phyloP scores from a whole-genome alignment of 2,329 filamentous ascomycete species.

The Penicillium griseofulvum region DNA sequence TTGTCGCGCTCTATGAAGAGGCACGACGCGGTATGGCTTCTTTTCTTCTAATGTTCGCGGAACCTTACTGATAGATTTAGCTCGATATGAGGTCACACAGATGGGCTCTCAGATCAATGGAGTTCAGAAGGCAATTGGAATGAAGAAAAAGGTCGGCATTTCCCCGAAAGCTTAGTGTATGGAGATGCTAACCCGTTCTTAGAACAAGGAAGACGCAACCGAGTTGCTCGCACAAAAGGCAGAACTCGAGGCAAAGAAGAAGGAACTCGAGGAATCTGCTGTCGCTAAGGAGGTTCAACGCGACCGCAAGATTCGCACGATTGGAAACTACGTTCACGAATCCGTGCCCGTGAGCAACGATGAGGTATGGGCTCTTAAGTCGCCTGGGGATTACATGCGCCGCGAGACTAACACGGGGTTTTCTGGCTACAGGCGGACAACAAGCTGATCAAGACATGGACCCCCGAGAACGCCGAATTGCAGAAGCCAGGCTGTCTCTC shows the following conservation, averaged over 20 bases:
- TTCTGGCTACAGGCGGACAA: slow-evolving; percentile 67
- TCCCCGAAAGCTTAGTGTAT: not conserved
- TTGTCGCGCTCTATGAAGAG: slow-evolving; percentile 83
- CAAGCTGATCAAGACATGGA: slow-evolving; percentile 71
- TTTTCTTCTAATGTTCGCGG: not conserved
- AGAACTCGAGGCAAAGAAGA: slow-evolving; percentile 77
- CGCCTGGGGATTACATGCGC: not conserved
- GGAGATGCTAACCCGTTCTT: slow-evolving; percentile 7
- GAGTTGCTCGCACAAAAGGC: slow-evolving; percentile 76
- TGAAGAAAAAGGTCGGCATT: slow-evolving; percentile 74
- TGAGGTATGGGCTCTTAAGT: slow-evolving; percentile 54
- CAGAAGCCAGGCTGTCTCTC: slow-evolving; percentile 78
- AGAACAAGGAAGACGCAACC: slow-evolving; percentile 82
- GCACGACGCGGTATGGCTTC: slow-evolving; percentile 65
- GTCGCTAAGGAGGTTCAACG: slow-evolving; percentile 71
- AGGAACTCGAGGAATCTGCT: slow-evolving; percentile 70
- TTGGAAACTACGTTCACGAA: slow-evolving; percentile 90
- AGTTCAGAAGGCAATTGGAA: slow-evolving; percentile 83
- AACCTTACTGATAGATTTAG: slow-evolving; percentile 35
- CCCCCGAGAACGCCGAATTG: slow-evolving; percentile 68
- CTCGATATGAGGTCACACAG: slow-evolving; percentile 75
- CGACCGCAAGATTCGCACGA: slow-evolving; percentile 73
- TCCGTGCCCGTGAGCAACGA: slow-evolving; percentile 79
- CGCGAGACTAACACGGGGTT: not conserved
- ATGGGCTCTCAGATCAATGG: slow-evolving; percentile 82